Conservation (phyloP, 208 protist species). For the Tritrichomonas foetus region DNA sequence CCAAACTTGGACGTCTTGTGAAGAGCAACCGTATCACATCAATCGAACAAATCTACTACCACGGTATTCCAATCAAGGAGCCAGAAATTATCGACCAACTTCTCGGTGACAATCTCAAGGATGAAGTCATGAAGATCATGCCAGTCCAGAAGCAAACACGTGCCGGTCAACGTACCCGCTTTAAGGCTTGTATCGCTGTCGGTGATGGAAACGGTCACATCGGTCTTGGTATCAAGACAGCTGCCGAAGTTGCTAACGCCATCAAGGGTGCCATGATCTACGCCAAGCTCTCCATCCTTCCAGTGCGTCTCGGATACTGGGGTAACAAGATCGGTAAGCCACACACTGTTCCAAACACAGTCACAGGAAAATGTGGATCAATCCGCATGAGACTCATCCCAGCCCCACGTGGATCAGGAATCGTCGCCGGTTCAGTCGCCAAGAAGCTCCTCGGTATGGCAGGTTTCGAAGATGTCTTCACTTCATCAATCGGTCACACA, state of each 20-base stretch:
- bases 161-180: constrained; percentile 98
- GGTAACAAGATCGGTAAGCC: constrained; percentile 93
- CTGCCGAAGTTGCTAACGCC: constrained; percentile 97
- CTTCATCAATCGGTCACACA: constrained; percentile 85
- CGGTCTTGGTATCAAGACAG: constrained; percentile 95
- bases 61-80: constrained; percentile 99
- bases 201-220: constrained; percentile 94
- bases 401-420: constrained; percentile 95
- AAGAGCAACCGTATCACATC: constrained; percentile 80
- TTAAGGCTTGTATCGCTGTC: constrained; percentile 98
- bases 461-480: constrained; percentile 97
- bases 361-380: constrained; percentile 96
- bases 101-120: constrained; percentile 72
- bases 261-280: constrained; percentile 92
- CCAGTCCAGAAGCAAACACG: constrained; percentile 98
- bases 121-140: constrained; percentile 95
- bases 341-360: constrained; percentile 98
- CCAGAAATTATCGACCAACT: constrained; percentile 97
- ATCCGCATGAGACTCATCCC: constrained; percentile 91
- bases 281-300: constrained; percentile 96
- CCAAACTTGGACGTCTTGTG: constrained; percentile 97
- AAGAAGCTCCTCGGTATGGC: constrained; percentile 96
- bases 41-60: constrained; percentile 97
- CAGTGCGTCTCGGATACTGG: constrained; percentile 97
- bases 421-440: constrained; percentile 89